Conservation (phyloP, 179 eudicot species). For the Heliamphora ciliata region DNA sequence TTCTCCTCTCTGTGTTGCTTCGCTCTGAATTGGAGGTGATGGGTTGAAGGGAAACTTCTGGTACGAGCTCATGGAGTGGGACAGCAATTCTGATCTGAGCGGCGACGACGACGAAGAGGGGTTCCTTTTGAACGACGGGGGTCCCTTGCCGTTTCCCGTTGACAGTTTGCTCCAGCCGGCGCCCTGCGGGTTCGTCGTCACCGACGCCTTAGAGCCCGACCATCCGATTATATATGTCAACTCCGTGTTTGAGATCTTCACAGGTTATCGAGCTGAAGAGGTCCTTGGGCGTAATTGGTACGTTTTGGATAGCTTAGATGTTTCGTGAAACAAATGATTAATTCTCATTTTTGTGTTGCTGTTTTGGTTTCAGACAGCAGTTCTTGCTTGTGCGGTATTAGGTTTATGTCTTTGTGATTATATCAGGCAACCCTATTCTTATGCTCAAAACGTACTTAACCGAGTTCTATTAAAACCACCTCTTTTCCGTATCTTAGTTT, state of each 20-base stretch:
- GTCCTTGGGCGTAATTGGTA: constrained; percentile 89
- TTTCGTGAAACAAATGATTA: no score
- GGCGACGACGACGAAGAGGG: constrained; percentile 40
- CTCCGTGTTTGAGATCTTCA: constrained; percentile 80
- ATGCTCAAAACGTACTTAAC: no score
- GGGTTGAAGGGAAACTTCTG: constrained; percentile 12
- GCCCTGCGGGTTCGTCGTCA: constrained; percentile 83
- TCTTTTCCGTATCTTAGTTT: no score
- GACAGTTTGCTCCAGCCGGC: constrained; percentile 51
- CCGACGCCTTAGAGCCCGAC: constrained; percentile 83
- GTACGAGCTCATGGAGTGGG: constrained; percentile 70
- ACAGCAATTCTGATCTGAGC: constrained; percentile 69
- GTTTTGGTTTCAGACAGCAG: no score
- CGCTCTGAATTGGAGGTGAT: constrained; percentile 13
- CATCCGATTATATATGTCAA: constrained; percentile 83
- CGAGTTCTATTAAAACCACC: no score
- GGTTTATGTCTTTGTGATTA: no score
- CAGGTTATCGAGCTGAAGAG: constrained; percentile 85
- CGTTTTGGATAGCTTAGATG: neutral
- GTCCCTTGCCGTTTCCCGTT: constrained; percentile 59
- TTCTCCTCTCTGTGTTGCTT: neutral
- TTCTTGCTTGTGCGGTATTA: no score
- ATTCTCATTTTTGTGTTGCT: no score
- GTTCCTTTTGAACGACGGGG: constrained; percentile 53
- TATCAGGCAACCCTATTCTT: no score